Base-by-base conservation (phyloP, 2,329 filamentous ascomycete species). In the Alternaria solani region DNA sequence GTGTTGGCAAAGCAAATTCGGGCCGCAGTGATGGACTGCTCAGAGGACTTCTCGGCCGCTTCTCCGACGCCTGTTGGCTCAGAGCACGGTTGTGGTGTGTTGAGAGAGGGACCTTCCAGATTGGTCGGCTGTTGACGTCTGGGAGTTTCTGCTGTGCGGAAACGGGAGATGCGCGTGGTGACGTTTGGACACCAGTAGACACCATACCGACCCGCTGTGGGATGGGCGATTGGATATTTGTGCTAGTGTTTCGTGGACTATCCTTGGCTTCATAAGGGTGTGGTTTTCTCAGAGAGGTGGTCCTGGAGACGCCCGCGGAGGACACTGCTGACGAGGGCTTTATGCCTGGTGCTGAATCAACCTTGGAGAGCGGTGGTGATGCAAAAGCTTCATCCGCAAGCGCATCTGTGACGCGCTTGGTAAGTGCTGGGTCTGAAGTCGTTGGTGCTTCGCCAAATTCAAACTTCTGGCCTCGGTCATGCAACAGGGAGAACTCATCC, bases 401-500 rank as follows among this genome's bases (percentile, higher is more conserved):
- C 39, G 90, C 90, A 72, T 93, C 88, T 0, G 90, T 87, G 8
- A 95, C 87, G 62, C 88, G 85, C 71, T 91, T 87, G 32, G 85
- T 88, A 16, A 92, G 78, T 64, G 79, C 79, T 11, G 80, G 79
- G 11, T 76, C 77, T 39, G 81, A 79, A 25, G 85, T 81, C 7
- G 64, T 55, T 41, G 71, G 64, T 30, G 65, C 53, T 43, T 83
- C 78, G 1, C 70, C 89, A 75, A 97, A 97, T 55, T 94, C 89
- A 70, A 97, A 97, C 61, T 92, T 94, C 62, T 87, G 81, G 3
- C 91, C 91, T 63, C 91, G 87, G 64, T 98, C 93, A 68, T 96
- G 93, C 44, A 97, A 82, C 18, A 99, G 83, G 3, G 94, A 90
- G 74, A 99, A 99, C 68, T 98, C 92, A 71, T 98, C 94, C 25